Evolutionary conservation across 1,284 basidiomycete species (phyloP).

Genomic region (Microstroma glucosiphilum): DNA sequence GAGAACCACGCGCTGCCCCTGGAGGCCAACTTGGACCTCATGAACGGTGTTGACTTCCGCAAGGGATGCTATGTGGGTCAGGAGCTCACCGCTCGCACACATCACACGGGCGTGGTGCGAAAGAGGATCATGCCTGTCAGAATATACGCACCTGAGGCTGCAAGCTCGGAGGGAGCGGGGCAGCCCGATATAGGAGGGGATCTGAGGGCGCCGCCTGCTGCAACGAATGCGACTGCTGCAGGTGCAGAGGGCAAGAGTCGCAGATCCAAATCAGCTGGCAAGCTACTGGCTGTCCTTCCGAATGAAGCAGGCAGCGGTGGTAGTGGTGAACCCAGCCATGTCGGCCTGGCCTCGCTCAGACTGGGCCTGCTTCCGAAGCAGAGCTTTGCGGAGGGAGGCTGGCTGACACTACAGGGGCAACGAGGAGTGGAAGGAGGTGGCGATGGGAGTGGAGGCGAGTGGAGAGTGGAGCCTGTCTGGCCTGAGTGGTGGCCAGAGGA

Average conservation of each 20-base stretch:
- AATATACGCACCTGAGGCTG: conserved; percentile 18
- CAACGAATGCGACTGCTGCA: not conserved
- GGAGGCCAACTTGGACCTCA: conserved; percentile 86
- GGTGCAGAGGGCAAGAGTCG: not conserved
- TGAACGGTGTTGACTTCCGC: conserved; percentile 90
- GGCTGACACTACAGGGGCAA: not conserved
- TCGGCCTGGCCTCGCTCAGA: not conserved
- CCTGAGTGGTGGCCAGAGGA: conserved; percentile 2
- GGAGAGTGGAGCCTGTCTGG: not conserved
- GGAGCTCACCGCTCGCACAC: conserved; percentile 91
- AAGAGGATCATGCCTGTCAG: conserved; percentile 80
- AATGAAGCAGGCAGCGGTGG: not conserved
- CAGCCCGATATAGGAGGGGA: not conserved
- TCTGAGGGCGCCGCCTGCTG: not conserved
- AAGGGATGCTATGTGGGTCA: conserved; percentile 99
- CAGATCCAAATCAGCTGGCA: not conserved
- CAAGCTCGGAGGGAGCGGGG: not conserved
- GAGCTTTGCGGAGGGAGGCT: not conserved
- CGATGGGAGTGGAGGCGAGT: not conserved
- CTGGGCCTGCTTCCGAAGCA: not conserved
- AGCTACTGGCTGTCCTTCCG: not conserved
- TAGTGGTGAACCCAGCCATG: not conserved
- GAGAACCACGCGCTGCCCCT: conserved; percentile 77
- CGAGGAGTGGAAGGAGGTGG: not conserved
- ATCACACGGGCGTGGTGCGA: conserved; percentile 84